Percentiles rank a stretch among this genome's conserved stretches.
Evolutionary conservation across 2,329 filamentous ascomycete species (phyloP).

Genomic region (Alternaria arborescens): DNA sequence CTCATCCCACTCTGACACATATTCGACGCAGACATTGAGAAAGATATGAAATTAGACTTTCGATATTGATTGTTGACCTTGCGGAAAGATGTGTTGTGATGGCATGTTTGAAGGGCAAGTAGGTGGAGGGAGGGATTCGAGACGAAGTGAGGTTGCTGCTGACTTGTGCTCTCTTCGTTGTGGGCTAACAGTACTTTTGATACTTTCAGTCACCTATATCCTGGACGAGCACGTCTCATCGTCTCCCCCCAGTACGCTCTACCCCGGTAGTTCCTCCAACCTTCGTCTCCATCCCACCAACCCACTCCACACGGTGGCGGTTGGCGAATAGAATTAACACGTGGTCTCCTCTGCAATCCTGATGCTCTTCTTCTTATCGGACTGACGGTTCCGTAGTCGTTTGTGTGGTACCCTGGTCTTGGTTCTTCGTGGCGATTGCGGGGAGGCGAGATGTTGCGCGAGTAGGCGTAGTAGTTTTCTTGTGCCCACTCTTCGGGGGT

Average conservation of each 20-base stretch:
- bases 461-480: background rate
- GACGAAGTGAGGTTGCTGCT: no score
- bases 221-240: background rate
- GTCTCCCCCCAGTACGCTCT: no score
- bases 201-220: no score
- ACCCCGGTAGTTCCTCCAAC: background rate
- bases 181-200: no score
- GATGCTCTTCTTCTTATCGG: background rate
- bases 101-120: no score
- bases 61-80: background rate
- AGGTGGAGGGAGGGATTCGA: no score
- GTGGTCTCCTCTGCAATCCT: background rate
- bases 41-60: background rate
- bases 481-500: background rate
- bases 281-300: background rate
- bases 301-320: background rate
- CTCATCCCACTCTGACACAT: background rate
- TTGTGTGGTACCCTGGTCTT: background rate
- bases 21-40: background rate
- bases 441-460: background rate
- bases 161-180: no score
- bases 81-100: background rate
- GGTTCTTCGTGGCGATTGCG: background rate
- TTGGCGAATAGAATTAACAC: background rate
- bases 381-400: background rate